These are phyloP conservation scores for Delonix regia DNA, from an alignment of 306 rosid species.

Conservation along the genomic window DNA sequence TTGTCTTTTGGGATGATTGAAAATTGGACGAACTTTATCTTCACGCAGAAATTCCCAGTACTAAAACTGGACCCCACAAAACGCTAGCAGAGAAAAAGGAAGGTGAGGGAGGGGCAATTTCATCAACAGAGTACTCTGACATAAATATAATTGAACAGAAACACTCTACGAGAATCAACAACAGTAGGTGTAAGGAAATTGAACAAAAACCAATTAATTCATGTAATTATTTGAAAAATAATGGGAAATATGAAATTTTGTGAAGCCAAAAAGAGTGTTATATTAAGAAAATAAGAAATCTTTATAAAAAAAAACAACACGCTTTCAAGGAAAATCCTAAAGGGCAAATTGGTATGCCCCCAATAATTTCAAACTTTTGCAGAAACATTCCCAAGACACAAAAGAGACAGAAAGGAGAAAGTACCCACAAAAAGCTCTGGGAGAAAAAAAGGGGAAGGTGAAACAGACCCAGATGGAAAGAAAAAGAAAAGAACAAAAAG, in stretches of 20 bases:
- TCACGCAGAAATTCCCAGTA: constrained; percentile 39
- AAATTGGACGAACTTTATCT: constrained; percentile 35
- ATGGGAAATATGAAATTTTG: constrained; percentile 24
- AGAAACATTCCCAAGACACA: constrained; percentile 30
- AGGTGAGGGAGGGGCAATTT: not conserved
- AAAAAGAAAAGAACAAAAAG: constrained; percentile 47
- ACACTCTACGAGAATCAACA: constrained; percentile 15
- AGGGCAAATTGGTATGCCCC: constrained; percentile 28
- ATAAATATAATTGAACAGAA: not conserved
- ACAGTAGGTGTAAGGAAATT: not conserved
- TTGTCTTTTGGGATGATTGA: constrained; percentile 31
- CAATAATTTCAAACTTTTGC: constrained; percentile 25
- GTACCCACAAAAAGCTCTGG: constrained; percentile 40
- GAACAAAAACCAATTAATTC: constrained; percentile 6
- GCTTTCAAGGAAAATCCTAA: constrained; percentile 19
- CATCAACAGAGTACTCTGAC: constrained; percentile 28
- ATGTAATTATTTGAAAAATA: constrained; percentile 1
- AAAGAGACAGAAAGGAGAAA: constrained; percentile 26
- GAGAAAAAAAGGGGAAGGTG: constrained; percentile 21
- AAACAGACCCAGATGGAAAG: constrained; percentile 40
- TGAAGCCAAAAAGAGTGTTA: constrained; percentile 4
- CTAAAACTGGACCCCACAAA: constrained; percentile 43
- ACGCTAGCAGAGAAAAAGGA: not conserved
- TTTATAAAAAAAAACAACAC: not conserved
- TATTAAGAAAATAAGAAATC: constrained; percentile 7